Base-by-base conservation (phyloP, 805 yeast species). In the Starmerella apicola region DNA sequence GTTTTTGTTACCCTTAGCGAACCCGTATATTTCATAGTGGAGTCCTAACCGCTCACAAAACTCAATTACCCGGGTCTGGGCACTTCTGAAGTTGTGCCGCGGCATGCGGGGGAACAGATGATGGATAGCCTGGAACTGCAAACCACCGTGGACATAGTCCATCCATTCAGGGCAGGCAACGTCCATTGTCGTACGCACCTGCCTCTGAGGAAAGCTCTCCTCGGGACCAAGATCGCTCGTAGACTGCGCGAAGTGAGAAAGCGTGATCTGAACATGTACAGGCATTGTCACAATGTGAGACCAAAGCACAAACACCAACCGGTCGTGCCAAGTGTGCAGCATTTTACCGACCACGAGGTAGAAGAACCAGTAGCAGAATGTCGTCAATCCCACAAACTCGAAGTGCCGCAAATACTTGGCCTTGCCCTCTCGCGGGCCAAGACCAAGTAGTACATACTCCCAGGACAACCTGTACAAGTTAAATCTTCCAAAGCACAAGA, bases 121-220 rank as follows among this genome's bases (percentile, higher is more conserved):
- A 57, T 84, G 95, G 37, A 84, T 74, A 0, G 86, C 91, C 57
- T 84, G 95, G 64, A 82, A 84, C 59, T 84, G 95, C 39, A 84
- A 68, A 0, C 95, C 95, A 7, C 95, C 95, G 54, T 84, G 95
- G 54, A 84, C 67, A 52, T 74, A 85, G 57, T 84, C 95, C 36
- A 84, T 67, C 95, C 95, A 84, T 46, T 72, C 78, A 2, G 95
- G 95, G 63, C 95, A 84, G 51, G 80, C 88, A 25, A 84, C 94
- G 56, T 84, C 95, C 95, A 84, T 85, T 3, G 95, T 84, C 1
- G 95, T 85, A 51, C 95, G 68, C 3, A 84, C 55, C 60, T 84
- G 95, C 48, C 91, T 70, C 44, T 80, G 76, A 0, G 78, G 72
- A 54, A 84, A 84, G 6, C 84, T 69, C 57, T 84, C 95, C 32